Evolutionary conservation across 2,329 filamentous ascomycete species (phyloP).

Genomic region (Penicillium sp.): DNA sequence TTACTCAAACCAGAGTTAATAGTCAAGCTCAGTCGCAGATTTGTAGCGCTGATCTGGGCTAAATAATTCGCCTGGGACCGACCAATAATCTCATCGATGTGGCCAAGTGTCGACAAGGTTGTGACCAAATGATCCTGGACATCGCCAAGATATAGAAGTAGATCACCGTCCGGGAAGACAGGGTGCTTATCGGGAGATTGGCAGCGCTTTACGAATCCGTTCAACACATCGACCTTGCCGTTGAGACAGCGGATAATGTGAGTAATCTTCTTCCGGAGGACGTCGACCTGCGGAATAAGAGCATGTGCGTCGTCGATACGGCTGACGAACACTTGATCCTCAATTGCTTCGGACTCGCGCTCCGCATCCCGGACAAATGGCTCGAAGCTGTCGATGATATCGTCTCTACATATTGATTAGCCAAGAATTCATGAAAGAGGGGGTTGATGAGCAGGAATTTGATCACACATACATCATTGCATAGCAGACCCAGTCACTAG

Average conservation of each 20-base stretch:
- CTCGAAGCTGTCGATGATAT: conserved; percentile 92
- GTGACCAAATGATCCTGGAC: conserved; percentile 98
- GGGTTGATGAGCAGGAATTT: not conserved
- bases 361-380: conserved; percentile 83
- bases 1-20: conserved; percentile 87
- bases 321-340: conserved; percentile 91
- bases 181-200: conserved; percentile 77
- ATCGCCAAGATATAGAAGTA: conserved; percentile 90
- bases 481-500: conserved; percentile 98
- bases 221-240: conserved; percentile 93
- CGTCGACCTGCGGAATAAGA: conserved; percentile 81
- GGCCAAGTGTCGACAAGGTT: conserved; percentile 88
- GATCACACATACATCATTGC: conserved; percentile 72
- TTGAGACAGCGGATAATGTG: conserved; percentile 83
- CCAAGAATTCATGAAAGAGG: not conserved
- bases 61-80: conserved; percentile 92
- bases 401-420: conserved; percentile 59
- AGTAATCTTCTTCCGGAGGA: conserved; percentile 88
- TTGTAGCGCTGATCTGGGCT: conserved; percentile 87
- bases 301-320: conserved; percentile 80
- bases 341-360: conserved; percentile 80
- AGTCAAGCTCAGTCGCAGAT: conserved; percentile 77
- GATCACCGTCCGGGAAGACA: conserved; percentile 88
- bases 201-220: conserved; percentile 94
- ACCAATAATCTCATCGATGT: conserved; percentile 95